Evolutionary conservation across 2,329 filamentous ascomycete species (phyloP), one percentile per base, ranked within the genome.

Genomic region (Talaromyces sp.): DNA sequence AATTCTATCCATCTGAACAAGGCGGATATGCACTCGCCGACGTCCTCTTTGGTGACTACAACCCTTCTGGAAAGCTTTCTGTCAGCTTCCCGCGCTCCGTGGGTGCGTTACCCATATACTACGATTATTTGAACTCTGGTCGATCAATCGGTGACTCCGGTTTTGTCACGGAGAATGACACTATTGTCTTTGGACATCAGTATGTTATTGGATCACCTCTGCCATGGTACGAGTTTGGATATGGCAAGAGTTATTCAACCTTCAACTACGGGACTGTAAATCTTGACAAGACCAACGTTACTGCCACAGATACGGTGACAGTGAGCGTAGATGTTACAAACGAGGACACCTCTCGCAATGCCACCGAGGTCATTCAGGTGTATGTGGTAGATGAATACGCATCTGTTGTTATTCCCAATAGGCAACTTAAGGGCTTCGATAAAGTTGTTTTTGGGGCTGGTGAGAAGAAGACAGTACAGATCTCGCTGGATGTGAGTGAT

Each of bases 1-100:
- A 91, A 74, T 92, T 92, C 77, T 92, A 92, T 70, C 88, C 88
- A 7, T 88, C 87, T 0, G 88, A 91, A 70, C 81, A 90, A 77
- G 88, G 88, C 27, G 88, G 88, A 0, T 79, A 87, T 65, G 88
- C 88, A 1, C 81, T 90, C 1, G 88, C 88, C 0, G 87, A 90
- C 67, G 80, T 90, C 35, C 79, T 90, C 1, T 88, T 87, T 70
- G 88, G 88, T 31, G 79, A 85, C 63, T 83, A 85, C 61, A 90
- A 88, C 74, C 88, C 88, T 0, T 87, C 84, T 1, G 88, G 88
- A 45, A 88, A 86, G 73, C 82, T 90, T 13, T 83, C 84, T 1
- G 87, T 91, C 39, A 86, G 85, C 11, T 88, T 92, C 72, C 89
- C 89, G 0, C 83, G 85, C 65, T 85, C 87, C 67, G 84, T 91